These are phyloP conservation scores for Stephania cephalantha DNA, from an alignment of 164 flowering plant species.

Conservation along the genomic window DNA sequence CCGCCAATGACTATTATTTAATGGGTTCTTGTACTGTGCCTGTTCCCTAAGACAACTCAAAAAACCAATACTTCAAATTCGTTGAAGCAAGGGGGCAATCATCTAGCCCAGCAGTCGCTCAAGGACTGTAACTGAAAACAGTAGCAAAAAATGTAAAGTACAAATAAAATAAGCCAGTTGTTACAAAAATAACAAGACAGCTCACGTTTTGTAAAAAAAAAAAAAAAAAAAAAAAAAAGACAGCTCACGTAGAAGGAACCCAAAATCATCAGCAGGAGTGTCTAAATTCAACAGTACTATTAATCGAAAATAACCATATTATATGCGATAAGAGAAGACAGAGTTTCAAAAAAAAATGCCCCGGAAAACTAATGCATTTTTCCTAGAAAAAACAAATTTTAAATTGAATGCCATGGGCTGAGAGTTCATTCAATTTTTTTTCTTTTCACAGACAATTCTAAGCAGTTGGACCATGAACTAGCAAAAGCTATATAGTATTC, in stretches of 20 bases:
- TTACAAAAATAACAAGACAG: background rate
- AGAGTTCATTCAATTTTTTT: background rate
- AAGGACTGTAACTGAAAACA: constrained; percentile 1
- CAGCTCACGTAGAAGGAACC: background rate
- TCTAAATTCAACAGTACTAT: background rate
- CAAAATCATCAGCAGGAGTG: background rate
- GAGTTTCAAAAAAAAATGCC: background rate
- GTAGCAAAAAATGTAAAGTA: background rate
- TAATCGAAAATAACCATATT: background rate
- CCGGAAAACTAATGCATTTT: background rate
- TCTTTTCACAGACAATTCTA: no score
- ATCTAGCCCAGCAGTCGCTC: background rate
- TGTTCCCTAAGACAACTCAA: constrained; percentile 52
- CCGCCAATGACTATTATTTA: constrained; percentile 48
- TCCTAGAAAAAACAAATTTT: background rate
- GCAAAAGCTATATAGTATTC: no score
- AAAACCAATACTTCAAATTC: constrained; percentile 7
- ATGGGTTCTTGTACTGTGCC: constrained; percentile 61
- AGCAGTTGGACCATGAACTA: no score
- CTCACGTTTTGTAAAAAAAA: background rate
- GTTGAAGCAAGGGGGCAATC: constrained; percentile 5
- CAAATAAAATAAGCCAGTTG: background rate
- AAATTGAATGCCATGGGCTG: background rate
- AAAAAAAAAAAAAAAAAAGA: background rate
- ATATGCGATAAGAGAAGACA: background rate